Percentiles rank a stretch among this genome's conserved stretches.
Evolutionary conservation across 331 rosid genomes (phyloP).

Genomic region (Malus hybrid): DNA sequence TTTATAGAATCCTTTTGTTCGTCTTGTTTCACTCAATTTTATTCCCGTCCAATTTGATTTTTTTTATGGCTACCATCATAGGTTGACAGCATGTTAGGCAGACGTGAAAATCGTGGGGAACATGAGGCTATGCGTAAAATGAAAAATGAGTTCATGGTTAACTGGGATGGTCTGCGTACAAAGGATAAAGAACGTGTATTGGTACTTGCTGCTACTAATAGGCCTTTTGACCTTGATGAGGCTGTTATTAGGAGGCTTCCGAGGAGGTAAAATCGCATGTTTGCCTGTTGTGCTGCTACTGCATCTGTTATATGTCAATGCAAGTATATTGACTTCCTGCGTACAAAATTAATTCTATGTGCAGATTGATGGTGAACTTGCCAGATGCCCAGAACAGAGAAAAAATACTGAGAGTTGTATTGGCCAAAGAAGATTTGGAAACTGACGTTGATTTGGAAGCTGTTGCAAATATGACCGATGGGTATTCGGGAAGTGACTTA

Average conservation of each 20-base stretch:
- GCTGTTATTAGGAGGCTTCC: no score
- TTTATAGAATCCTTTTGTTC: not conserved
- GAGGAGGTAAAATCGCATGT: no score
- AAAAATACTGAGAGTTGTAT: conserved; percentile 66
- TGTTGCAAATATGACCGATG: conserved; percentile 79
- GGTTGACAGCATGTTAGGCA: conserved; percentile 98
- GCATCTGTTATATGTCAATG: not conserved
- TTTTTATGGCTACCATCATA: conserved; percentile 17
- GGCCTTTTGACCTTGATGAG: no score
- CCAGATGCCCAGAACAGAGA: conserved; percentile 80
- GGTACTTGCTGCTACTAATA: no score
- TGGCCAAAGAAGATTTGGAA: conserved; percentile 82
- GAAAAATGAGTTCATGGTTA: no score
- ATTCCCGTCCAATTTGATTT: not conserved
- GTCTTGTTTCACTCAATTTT: not conserved
- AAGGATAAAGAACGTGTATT: no score
- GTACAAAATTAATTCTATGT: not conserved
- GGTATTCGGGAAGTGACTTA: conserved; percentile 94
- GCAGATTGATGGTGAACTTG: conserved; percentile 90
- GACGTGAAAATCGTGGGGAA: conserved; percentile 66
- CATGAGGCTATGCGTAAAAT: no score
- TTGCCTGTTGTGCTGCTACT: no score
- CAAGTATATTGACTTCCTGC: not conserved
- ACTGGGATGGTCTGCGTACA: no score
- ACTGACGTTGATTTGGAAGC: conserved; percentile 74